Percentiles rank a stretch among this genome's conserved stretches.
Conservation (phyloP, 352 stramenopile genomes). For the Pythium myriotylum region DNA sequence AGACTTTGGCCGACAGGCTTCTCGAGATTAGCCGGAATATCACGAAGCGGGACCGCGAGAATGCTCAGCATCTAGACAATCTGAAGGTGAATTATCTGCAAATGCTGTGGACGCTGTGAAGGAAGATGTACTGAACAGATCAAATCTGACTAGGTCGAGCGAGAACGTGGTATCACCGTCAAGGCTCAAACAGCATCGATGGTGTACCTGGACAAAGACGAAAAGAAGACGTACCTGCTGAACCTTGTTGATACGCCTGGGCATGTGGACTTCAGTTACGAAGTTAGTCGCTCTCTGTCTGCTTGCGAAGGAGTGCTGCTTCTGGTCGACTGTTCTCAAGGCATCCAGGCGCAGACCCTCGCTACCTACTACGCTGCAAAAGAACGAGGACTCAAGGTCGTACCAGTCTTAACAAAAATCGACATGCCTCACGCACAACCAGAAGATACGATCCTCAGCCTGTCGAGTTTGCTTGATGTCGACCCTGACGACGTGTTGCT, state of each 20-base stretch:
- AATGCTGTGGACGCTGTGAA: neutral
- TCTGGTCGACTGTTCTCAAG: constrained; percentile 97
- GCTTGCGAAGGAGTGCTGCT: constrained; percentile 98
- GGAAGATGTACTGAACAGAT: neutral
- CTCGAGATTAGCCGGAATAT: constrained; percentile 91
- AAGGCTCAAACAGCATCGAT: constrained; percentile 98
- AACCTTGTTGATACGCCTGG: constrained; percentile 98
- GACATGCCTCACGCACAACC: constrained; percentile 97
- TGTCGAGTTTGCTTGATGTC: constrained; percentile 82
- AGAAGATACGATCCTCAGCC: constrained; percentile 81
- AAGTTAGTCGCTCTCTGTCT: constrained; percentile 95
- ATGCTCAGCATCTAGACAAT: constrained; percentile 90
- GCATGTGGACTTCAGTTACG: constrained; percentile 98
- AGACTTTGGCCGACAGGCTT: constrained; percentile 90
- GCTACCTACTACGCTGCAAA: constrained; percentile 96
- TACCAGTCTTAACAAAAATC: constrained; percentile 98
- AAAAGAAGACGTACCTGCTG: constrained; percentile 89
- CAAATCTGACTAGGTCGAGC: constrained; percentile 87
- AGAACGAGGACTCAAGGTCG: constrained; percentile 95
- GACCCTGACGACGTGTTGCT: constrained; percentile 95
- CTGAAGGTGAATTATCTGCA: constrained; percentile 85
- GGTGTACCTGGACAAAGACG: constrained; percentile 81
- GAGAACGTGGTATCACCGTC: constrained; percentile 98
- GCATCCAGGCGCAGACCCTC: constrained; percentile 98
- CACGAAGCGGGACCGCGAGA: constrained; percentile 80